Evolutionary conservation across 2,329 filamentous ascomycete genomes (phyloP), one percentile per base, ranked within the genome.

Genomic region (Microcyclospora pomicola): DNA sequence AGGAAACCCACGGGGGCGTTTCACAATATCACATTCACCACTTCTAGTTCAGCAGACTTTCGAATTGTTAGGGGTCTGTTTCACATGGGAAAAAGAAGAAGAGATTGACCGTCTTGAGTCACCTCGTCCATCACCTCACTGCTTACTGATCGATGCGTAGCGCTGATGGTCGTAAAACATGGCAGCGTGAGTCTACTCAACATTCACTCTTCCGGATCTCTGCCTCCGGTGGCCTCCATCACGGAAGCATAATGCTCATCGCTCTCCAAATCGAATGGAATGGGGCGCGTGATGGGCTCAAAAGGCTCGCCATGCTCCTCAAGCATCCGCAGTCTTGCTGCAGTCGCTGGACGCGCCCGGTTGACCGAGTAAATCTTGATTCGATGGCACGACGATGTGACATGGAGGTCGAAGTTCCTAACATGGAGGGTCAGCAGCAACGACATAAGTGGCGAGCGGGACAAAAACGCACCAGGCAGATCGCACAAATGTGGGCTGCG

Each of bases 351-450:
- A 28, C 59, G 65, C 2, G 56, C 61, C 46, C 59, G 65, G 55
- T 80, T 80, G 37, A 80, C 67, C 46, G 74, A 79, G 54, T 78
- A 80, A 6, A 79, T 55, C 36, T 65, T 69, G 46, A 80, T 64
- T 1, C 73, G 63, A 43, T 80, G 77, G 40, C 71, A 75, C 0
- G 67, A 73, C 6, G 66, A 72, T 0, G 75, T 80, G 3, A 80
- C 74, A 49, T 80, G 76, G 14, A 80, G 56, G 12, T 71, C 75
- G 73, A 74, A 80, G 49, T 80, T 80, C 68, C 66, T 50, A 28
- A 36, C 44, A 43, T 37, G 37, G 42, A 14, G 7, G 7, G 19
- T 24, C 19, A 44, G 34, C 13, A 15, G 16, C 13, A 32, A n/a
- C 33, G 24, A 33, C 13, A 33, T 16, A 33, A 27, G 9, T 4